A percentile compares a stretch with the other conserved stretches of the same genome.
These are phyloP conservation scores for Cystobasidium pallidum DNA, from an alignment of 1,284 basidiomycete genomes.

Conservation along the genomic window DNA sequence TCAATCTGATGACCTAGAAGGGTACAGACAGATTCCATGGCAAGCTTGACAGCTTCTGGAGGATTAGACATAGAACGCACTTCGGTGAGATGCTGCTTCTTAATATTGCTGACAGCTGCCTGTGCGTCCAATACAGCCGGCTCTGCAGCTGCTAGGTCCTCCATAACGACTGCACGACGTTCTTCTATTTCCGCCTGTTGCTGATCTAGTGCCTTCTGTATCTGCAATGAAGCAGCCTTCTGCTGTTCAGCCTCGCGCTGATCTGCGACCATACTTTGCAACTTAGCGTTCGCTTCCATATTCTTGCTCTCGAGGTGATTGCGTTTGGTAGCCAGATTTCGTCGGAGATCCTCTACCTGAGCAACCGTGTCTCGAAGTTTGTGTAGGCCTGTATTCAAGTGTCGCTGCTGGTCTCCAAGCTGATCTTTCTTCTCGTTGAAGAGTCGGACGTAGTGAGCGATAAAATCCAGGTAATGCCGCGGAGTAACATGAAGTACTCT, in stretches of 20 bases:
- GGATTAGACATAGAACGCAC: constrained; percentile 98
- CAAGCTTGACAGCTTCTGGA: constrained; percentile 93
- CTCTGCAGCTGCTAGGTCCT: constrained; percentile 95
- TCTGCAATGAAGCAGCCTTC: constrained; percentile 93
- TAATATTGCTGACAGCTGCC: constrained; percentile 94
- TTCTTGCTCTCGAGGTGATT: constrained; percentile 91
- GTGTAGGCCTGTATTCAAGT: constrained; percentile 96
- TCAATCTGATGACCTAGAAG: constrained; percentile 97
- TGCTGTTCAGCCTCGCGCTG: constrained; percentile 99
- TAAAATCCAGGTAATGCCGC: constrained; percentile 96
- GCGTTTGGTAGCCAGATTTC: constrained; percentile 92
- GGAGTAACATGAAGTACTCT: constrained; percentile 97
- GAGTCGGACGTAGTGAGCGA: constrained; percentile 95
- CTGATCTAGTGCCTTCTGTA: constrained; percentile 87
- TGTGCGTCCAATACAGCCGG: constrained; percentile 95
- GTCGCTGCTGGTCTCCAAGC: constrained; percentile 97
- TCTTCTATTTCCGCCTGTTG: constrained; percentile 90
- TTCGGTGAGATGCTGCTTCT: constrained; percentile 94
- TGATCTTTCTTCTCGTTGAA: constrained; percentile 98
- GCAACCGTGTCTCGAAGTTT: constrained; percentile 94
- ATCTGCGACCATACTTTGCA: constrained; percentile 96
- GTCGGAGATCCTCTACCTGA: constrained; percentile 93
- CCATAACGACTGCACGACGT: constrained; percentile 84
- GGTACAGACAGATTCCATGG: constrained; percentile 99
- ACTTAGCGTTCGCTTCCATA: constrained; percentile 92